phyloP scores from a whole-genome alignment of 2,329 filamentous ascomycete genomes.

The Colletotrichum tabaci region DNA sequence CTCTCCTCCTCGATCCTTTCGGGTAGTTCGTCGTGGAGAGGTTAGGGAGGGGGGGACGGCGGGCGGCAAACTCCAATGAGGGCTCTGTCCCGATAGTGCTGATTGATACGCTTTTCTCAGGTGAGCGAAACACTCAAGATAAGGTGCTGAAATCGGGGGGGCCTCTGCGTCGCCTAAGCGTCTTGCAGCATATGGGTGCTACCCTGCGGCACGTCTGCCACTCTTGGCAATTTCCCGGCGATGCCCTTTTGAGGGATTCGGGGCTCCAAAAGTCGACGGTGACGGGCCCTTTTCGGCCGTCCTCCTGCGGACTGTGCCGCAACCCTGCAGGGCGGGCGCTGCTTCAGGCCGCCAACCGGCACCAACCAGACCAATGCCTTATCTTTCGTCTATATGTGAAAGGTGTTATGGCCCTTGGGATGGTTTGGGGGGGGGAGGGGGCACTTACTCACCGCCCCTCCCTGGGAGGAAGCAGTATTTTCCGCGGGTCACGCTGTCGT shows the following conservation, averaged over 20 bases:
- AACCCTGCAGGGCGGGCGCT: conserved; percentile 2
- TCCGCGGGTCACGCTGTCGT: not conserved
- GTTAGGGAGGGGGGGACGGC: too few species aligned
- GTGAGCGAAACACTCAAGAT: not conserved
- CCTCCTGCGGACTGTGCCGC: not conserved
- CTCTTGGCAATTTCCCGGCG: not conserved
- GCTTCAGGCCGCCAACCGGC: not conserved
- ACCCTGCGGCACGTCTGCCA: conserved; percentile 4
- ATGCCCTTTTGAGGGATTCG: not conserved
- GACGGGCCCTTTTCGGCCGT: conserved; percentile 3
- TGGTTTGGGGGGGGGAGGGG: not conserved
- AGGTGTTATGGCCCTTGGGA: not conserved
- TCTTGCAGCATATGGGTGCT: not conserved
- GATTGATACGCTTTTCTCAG: not conserved
- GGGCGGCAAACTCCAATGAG: conserved; percentile 8
- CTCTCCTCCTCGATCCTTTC: not conserved
- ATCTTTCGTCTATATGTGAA: conserved; percentile 3
- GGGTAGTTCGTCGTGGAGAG: too few species aligned
- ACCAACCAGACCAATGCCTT: not conserved
- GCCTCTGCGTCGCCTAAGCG: not conserved
- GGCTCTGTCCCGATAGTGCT: not conserved
- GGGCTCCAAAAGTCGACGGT: not conserved
- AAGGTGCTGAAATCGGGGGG: not conserved
- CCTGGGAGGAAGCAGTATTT: not conserved
- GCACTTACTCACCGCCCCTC: conserved; percentile 5